Percentiles rank a stretch among this genome's conserved stretches.
These are phyloP conservation scores for Annulohypoxylon moriforme DNA, from an alignment of 495 filamentous ascomycete genomes.

Conservation along the genomic window DNA sequence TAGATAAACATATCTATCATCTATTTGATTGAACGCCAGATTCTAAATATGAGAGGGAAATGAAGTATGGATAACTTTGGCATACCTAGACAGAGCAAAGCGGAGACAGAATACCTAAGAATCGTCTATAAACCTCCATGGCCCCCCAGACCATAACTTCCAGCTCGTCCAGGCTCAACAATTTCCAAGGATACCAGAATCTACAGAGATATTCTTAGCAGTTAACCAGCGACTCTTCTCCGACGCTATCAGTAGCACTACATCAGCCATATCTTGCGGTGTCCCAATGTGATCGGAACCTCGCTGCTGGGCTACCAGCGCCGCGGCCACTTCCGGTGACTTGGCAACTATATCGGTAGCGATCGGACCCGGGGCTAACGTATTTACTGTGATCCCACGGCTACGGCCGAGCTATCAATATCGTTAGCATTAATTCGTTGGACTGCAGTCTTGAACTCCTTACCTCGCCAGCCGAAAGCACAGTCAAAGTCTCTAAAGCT, in stretches of 20 bases:
- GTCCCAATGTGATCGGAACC: slow-evolving; percentile 39
- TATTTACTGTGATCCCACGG: slow-evolving; percentile 56
- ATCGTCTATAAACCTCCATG: background rate
- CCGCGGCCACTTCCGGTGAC: background rate
- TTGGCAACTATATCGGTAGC: slow-evolving; percentile 43
- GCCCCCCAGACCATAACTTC: too few species aligned
- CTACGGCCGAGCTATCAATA: slow-evolving; percentile 48
- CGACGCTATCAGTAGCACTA: slow-evolving; percentile 56
- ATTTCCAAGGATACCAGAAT: slow-evolving; percentile 53
- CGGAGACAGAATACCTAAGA: background rate
- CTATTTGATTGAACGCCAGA: background rate
- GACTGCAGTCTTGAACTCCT: too few species aligned
- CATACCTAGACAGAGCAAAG: background rate
- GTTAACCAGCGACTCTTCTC: slow-evolving; percentile 65
- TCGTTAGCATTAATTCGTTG: too few species aligned
- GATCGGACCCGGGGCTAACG: slow-evolving; percentile 51
- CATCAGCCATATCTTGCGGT: slow-evolving; percentile 60
- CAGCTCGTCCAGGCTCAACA: background rate
- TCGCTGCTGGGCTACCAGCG: slow-evolving; percentile 7
- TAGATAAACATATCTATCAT: background rate
- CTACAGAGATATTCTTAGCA: slow-evolving; percentile 60
- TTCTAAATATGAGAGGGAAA: background rate
- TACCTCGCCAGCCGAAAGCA: slow-evolving; percentile 46
- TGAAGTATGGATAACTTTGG: background rate
- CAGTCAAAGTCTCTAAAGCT: slow-evolving; percentile 49